These are phyloP conservation scores for Xylariaceae sp. DNA, from an alignment of 2,329 filamentous ascomycete genomes.

Conservation along the genomic window DNA sequence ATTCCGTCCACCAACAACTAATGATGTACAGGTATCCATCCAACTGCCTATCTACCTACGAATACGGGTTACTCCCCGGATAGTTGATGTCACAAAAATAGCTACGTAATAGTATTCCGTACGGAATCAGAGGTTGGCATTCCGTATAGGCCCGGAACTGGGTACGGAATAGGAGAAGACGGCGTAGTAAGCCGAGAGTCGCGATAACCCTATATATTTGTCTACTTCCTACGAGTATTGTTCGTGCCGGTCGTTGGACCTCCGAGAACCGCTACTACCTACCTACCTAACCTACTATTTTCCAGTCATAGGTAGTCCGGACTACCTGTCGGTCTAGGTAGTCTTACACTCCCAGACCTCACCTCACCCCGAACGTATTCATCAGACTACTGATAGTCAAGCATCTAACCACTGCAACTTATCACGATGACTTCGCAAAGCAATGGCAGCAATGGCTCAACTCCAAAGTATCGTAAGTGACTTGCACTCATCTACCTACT, in stretches of 20 bases:
- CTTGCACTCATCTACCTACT: constrained; percentile 1
- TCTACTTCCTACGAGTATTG: neutral
- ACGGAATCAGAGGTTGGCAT: too few relatives aligned
- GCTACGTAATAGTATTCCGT: neutral
- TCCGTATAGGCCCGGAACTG: too few relatives aligned
- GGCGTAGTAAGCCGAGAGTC: too few relatives aligned
- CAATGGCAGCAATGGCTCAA: constrained; percentile 16
- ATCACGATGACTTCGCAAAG: constrained; percentile 24
- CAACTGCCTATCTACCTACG: neutral
- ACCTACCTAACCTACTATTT: neutral
- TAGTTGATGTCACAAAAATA: neutral
- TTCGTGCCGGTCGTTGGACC: too few relatives aligned
- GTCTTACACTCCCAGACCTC: too few relatives aligned
- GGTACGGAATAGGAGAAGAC: too few relatives aligned
- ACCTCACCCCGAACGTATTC: too few relatives aligned
- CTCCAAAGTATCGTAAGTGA: constrained; percentile 34
- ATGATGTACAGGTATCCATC: neutral
- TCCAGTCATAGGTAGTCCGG: neutral
- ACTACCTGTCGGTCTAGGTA: neutral
- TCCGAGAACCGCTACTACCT: too few relatives aligned
- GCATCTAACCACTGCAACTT: neutral
- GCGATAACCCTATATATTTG: neutral
- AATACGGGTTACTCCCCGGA: neutral
- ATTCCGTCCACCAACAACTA: neutral
- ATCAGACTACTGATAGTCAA: neutral